Conservation (phyloP, 1,284 basidiomycete species). For the Marasmius fiardii region DNA sequence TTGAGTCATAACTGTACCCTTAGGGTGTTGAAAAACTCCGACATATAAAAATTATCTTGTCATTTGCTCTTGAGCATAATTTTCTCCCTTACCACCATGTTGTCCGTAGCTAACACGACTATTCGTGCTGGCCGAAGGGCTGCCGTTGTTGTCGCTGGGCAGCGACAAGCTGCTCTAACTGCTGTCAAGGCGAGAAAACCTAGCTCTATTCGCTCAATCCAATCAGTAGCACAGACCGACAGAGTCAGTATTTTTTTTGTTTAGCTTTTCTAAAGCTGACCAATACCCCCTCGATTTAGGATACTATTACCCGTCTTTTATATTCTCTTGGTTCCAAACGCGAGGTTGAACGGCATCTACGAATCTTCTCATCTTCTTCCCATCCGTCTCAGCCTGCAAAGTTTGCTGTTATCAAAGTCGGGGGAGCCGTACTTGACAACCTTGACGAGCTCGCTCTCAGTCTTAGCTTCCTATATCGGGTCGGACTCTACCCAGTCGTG, state of each 20-base stretch:
- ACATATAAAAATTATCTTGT: background rate
- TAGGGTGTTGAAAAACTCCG: background rate
- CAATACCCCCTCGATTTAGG: conserved; percentile 42
- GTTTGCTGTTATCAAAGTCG: conserved; percentile 94
- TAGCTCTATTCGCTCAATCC: conserved; percentile 35
- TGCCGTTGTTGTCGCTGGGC: conserved; percentile 41
- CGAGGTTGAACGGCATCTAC: conserved; percentile 94
- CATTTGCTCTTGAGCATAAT: background rate
- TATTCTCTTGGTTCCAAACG: conserved; percentile 95
- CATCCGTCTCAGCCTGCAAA: conserved; percentile 82
- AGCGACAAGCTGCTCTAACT: conserved; percentile 43
- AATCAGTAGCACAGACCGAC: conserved; percentile 58
- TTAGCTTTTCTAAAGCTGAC: background rate
- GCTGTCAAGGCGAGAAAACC: conserved; percentile 29
- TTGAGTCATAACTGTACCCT: conserved; percentile 4
- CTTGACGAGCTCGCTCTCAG: conserved; percentile 90
- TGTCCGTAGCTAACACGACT: conserved; percentile 10
- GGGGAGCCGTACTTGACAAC: conserved; percentile 89
- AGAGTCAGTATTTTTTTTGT: conserved; percentile 35
- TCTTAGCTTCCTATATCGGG: conserved; percentile 90
- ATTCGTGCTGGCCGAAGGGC: conserved; percentile 12
- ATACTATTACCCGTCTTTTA: conserved; percentile 89
- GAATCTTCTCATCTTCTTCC: conserved; percentile 90
- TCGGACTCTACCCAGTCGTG: conserved; percentile 92
- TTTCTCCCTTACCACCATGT: conserved; percentile 3